Base-by-base conservation (phyloP, 176 grass and related monocot species). In the Echinochloa phyllopogon region DNA sequence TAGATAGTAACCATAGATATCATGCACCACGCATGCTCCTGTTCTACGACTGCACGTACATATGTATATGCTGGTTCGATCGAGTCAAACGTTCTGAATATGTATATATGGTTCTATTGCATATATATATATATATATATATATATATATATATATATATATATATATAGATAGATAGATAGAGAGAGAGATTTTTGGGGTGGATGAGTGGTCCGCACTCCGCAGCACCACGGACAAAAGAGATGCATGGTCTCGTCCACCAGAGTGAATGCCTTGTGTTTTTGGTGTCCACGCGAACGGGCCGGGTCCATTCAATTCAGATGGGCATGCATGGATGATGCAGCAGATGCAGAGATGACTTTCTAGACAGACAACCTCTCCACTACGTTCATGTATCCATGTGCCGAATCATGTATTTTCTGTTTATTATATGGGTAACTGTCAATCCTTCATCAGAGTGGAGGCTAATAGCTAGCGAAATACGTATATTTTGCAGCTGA, bases 341-440 rank as follows among this genome's bases (percentile, higher is more conserved):
- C 29, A 33, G 9, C 39, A 12, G 37, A 3, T 2, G 29, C 4
- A 0, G 27, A 76, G 20, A 41, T 66, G 52, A 27, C 11, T 51
- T 76, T 66, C 66, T 44, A 36, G 39, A 80, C 65, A 10, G 61
- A 57, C 41, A 29, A 71, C 41, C 43, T 71, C 42, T 55, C 49
- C 82, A 62, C 65, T 65, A 40, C 21, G 3, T 65, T 53, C 10
- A 42, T 6, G 3, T 10, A 60, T 42, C 24, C 51, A 47, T 44
- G 64, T 48, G 83, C 40, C 29, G 4, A 33, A 33, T 37, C 50
- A 47, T 37, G 41, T 13, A 47, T 20, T 50, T 37, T 5, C 15
- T 47, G 80, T 83, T 72, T 48, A 45, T 61, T 61, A 61, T 83
- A 74, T 55, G 64, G 62, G 27, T 38, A 65, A 60, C n/a, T 60